A percentile compares a stretch with the other conserved stretches of the same genome.
Conservation (phyloP, 768 basidiomycete species). For the Strobilomyces dryophilus region DNA sequence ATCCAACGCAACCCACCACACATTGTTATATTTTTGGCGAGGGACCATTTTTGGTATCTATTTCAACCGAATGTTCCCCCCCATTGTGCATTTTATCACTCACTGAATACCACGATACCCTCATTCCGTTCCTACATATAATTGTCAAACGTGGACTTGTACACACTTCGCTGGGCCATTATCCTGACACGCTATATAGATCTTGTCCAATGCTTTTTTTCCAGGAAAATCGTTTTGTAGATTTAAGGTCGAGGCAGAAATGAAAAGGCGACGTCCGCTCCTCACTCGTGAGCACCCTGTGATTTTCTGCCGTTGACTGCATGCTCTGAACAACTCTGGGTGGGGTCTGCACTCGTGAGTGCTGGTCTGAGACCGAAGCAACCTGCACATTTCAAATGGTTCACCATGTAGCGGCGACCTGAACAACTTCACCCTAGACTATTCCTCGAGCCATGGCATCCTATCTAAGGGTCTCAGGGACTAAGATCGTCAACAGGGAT, state of each 20-base stretch:
- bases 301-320: neutral
- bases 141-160: constrained; percentile 22
- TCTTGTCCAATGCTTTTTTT: constrained; percentile 5
- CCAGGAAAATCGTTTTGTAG: constrained; percentile 20
- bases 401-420: neutral
- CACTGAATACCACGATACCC: constrained; percentile 34
- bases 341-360: neutral
- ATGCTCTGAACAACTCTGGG: neutral
- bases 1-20: constrained; percentile 16
- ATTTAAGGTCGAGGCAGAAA: constrained; percentile 6
- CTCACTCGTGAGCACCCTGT: neutral
- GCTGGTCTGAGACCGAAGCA: neutral
- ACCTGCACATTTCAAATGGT: constrained; percentile 4
- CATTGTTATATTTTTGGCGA: constrained; percentile 13
- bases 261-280: neutral
- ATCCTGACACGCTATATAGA: constrained; percentile 20
- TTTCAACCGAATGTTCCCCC: constrained; percentile 25
- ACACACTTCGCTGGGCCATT: constrained; percentile 16
- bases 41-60: constrained; percentile 28
- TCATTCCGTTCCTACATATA: constrained; percentile 27
- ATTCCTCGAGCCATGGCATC: constrained; percentile 27
- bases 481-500: constrained; percentile 54
- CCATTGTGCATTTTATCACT: constrained; percentile 28
- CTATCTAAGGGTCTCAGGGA: constrained; percentile 53
- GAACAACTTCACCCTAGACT: neutral